phyloP scores from a whole-genome alignment of 768 basidiomycete genomes.

The Termitomyces sp. region DNA sequence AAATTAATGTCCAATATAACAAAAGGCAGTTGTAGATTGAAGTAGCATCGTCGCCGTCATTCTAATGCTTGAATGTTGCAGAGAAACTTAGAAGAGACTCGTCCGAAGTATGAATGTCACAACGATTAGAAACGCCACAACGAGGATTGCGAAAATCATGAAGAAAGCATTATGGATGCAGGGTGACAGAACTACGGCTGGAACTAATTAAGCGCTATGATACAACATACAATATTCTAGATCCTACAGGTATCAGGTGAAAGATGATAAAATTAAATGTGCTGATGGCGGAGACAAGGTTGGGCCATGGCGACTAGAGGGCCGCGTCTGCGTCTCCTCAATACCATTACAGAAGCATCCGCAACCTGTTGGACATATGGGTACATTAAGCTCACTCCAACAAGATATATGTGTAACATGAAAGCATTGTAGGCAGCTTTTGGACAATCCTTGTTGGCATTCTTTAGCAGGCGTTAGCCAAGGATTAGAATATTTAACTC shows the following conservation, averaged over 20 bases:
- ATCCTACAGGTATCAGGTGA: slow-evolving; percentile 1
- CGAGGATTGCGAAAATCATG: no score
- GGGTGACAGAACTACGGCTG: neutral
- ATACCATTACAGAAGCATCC: slow-evolving; percentile 52
- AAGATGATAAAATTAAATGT: slow-evolving; percentile 4
- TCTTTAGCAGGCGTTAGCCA: neutral
- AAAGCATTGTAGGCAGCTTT: slow-evolving; percentile 54
- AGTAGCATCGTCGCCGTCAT: no score
- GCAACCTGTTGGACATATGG: slow-evolving; percentile 62
- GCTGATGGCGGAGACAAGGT: slow-evolving; percentile 11
- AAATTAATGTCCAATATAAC: no score
- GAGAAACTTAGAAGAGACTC: no score
- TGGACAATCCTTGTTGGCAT: slow-evolving; percentile 51
- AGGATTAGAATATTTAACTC: slow-evolving; percentile 5
- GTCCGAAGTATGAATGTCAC: no score
- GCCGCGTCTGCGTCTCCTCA: slow-evolving; percentile 17
- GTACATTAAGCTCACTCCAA: slow-evolving; percentile 46
- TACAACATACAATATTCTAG: neutral
- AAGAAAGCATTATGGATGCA: neutral
- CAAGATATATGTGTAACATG: slow-evolving; percentile 67
- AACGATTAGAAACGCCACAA: no score
- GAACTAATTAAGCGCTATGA: neutral
- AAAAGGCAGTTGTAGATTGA: no score
- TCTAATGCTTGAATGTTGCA: no score
- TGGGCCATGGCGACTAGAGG: slow-evolving; percentile 14